Base-by-base conservation (phyloP, 352 stramenopile genomes). In the Phytophthora pistaciae region DNA sequence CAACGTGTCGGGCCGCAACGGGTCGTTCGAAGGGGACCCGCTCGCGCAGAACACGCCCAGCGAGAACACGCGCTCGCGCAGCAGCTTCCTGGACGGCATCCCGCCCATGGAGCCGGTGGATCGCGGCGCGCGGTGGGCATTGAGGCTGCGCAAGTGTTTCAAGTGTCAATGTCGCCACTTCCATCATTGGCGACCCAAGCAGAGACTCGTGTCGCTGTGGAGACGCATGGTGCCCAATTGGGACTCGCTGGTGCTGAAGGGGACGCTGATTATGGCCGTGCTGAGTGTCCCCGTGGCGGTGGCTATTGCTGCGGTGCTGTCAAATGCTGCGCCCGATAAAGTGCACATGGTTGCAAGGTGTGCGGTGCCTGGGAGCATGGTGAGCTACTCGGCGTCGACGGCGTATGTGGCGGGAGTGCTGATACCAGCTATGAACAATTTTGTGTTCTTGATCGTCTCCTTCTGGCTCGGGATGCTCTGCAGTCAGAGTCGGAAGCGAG, bases 391-490 rank as follows among this genome's bases (percentile, higher is more conserved):
- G 10, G 29, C 83, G 14, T 80, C 76, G n/a, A 91, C 76, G 0
- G 80, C 82, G 1, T 77, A 80, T 20, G 60, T 94, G 21, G 57
- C 85, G 21, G 71, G 72, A 21, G 67, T 92, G 0, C 36, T 87
- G 13, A 91, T 96, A 50, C 82, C 87, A 0, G 64, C 78, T 14
- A 82, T 87, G 64, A 95, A 93, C 63, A 80, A 92, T 50, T 36
- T 81, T n/a, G 87, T 96, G 56, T 77, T 95, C 48, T 66, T 92
- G 2, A 52, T 93, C 21, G 78, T 95, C 3, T 85, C 86, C 1
- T 62, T 92, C 2, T 92, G 84, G 84, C 79, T 95, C 49, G 87
- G 79, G 1, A 67, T 96, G 36, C 75, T 86, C n/a, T 96, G 89
- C 79, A 94, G 87, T 60, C 79, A 68, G n/a, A 92, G 84, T 50